Evolutionary conservation across 1,284 basidiomycete species (phyloP), one percentile per base, ranked within the genome.

Genomic region (Microbotryomycetes sp.): DNA sequence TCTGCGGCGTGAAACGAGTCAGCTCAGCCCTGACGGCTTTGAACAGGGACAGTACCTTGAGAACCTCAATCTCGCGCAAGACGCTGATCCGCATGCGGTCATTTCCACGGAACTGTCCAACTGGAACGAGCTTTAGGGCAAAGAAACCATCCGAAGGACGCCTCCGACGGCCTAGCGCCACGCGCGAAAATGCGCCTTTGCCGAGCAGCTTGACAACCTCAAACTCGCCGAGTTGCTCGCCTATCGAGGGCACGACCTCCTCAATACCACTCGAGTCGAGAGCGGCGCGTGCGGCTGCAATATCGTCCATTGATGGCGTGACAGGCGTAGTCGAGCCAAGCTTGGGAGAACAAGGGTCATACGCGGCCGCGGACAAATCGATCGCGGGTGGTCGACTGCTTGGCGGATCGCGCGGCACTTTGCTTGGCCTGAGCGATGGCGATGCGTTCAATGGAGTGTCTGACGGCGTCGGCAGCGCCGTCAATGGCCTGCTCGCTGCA

Each of bases 41-140:
- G 26, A 18, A 48, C 27, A 26, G 7, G 13, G 13, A 13, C 16
- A 18, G 31, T 72, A 86, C 85, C 74, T 86, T 82, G 45, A 94
- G 78, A 13, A 94, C 86, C 71, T 91, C 89, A 13, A 91, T 89
- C 75, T 93, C 90, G 27, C 90, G 80, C 47, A 91, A 82, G 73
- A 92, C 92, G 64, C 85, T 86, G 59, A 91, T 89, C 30, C 86
- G 77, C 63, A 89, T 89, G 54, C 89, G 78, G 64, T 89, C 80
- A 70, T 84, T 82, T 54, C 76, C 75, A 46, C 79, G 78, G 67
- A 80, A 83, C 26, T 79, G 69, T 45, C 79, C 77, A 35, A 84
- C 78, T 54, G 85, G 82, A 26, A 91, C 87, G 79, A 91, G 82
- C 79, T 93, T 93, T 71, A 93, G 83, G 6, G 91, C 90, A 6